Evolutionary conservation across 495 filamentous ascomycete genomes (phyloP).

Genomic region (Neurospora cerealis): DNA sequence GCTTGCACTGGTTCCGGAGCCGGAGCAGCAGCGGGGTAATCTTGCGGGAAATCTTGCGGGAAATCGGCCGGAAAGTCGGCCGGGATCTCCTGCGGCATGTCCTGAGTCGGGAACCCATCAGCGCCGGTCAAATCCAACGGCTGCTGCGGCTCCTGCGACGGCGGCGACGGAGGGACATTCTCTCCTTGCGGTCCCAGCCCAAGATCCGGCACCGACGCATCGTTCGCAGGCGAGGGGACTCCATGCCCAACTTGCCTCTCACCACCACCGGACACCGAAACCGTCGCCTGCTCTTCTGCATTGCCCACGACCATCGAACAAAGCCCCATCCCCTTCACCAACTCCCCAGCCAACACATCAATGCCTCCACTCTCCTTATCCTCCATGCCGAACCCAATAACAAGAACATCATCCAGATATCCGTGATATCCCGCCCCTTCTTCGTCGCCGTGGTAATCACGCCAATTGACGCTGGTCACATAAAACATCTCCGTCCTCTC

Average conservation of each 20-base stretch:
- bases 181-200: background rate
- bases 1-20: background rate
- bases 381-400: slow-evolving; percentile 42
- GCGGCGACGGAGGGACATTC: too few relatives aligned
- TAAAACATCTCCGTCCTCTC: slow-evolving; percentile 39
- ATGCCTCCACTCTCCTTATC: slow-evolving; percentile 33
- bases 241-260: background rate
- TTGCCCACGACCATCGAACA: slow-evolving; percentile 9
- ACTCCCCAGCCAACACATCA: slow-evolving; percentile 36
- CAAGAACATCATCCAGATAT: slow-evolving; percentile 38
- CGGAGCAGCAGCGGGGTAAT: background rate
- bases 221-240: background rate
- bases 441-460: slow-evolving; percentile 1
- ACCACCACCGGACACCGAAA: too few relatives aligned
- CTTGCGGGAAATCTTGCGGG: background rate
- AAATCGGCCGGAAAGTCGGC: background rate
- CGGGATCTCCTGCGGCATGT: background rate
- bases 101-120: background rate
- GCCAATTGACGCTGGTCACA: slow-evolving; percentile 45
- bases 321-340: slow-evolving; percentile 30
- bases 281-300: too few relatives aligned
- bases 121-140: background rate
- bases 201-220: background rate
- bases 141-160: background rate
- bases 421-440: slow-evolving; percentile 36